phyloP scores from a whole-genome alignment of 192 early-diverging fungal species.

The Phycomyces nitens region DNA sequence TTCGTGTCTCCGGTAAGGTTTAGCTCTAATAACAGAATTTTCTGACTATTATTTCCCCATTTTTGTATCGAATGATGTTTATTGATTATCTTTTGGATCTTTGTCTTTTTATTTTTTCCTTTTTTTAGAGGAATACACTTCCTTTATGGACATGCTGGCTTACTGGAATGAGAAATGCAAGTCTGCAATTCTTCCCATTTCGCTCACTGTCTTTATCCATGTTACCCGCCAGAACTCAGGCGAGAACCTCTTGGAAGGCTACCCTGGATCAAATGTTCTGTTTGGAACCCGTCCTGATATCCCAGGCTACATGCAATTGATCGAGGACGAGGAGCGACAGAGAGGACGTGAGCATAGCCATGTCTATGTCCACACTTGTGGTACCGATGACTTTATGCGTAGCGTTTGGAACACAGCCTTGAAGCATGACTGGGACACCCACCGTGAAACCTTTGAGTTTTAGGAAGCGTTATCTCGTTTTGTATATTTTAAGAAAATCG shows the following conservation, averaged over 20 bases:
- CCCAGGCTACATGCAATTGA: slow-evolving; percentile 11
- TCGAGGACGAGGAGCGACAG: slow-evolving; percentile 12
- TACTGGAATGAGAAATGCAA: slow-evolving; percentile 22
- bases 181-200: slow-evolving; percentile 11
- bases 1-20: slow-evolving; percentile 31
- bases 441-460: slow-evolving; percentile 43
- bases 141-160: slow-evolving; percentile 18
- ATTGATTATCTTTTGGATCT: neutral
- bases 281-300: slow-evolving; percentile 31
- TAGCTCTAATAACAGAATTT: neutral
- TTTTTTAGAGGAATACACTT: slow-evolving; percentile 17
- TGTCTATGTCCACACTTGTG: slow-evolving; percentile 37
- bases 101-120: neutral
- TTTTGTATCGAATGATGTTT: neutral
- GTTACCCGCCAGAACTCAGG: slow-evolving; percentile 23
- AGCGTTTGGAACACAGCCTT: slow-evolving; percentile 29
- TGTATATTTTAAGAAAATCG: neutral
- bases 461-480: slow-evolving; percentile 9
- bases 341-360: slow-evolving; percentile 11
- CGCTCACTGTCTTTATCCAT: slow-evolving; percentile 19
- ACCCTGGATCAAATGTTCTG: neutral
- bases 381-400: slow-evolving; percentile 31
- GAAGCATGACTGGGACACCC: slow-evolving; percentile 24
- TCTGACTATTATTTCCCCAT: no score
- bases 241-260: slow-evolving; percentile 1